These are phyloP conservation scores for Marasmius oreades DNA, from an alignment of 1,284 basidiomycete genomes.

Conservation along the genomic window DNA sequence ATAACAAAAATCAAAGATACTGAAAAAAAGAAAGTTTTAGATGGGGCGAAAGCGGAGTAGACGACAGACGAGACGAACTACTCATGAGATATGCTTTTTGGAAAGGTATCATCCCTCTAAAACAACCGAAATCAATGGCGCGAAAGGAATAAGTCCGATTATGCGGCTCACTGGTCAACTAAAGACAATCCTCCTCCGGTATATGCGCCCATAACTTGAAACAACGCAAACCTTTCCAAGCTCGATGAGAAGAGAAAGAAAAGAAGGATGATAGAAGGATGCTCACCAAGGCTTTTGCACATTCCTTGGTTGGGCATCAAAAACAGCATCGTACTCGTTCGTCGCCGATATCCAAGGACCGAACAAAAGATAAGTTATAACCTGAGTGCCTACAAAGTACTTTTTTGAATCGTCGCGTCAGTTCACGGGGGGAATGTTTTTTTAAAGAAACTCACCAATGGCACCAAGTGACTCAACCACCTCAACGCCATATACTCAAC, in stretches of 20 bases:
- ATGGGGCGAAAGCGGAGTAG: neutral
- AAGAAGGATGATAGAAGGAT: neutral
- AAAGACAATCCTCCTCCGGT: constrained; percentile 54
- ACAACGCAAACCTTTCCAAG: constrained; percentile 38
- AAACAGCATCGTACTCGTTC: constrained; percentile 42
- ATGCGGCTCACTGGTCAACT: constrained; percentile 41
- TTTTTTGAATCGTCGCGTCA: no score
- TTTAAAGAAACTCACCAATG: constrained; percentile 33
- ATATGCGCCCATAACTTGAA: constrained; percentile 49
- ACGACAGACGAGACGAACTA: constrained; percentile 27
- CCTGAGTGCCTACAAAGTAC: constrained; percentile 49
- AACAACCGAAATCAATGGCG: neutral
- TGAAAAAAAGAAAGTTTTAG: constrained; percentile 14
- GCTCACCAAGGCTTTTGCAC: constrained; percentile 49
- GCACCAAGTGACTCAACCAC: constrained; percentile 45
- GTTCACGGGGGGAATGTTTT: no score
- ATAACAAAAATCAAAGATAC: constrained; percentile 47
- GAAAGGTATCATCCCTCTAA: constrained; percentile 56
- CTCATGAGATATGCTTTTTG: constrained; percentile 51
- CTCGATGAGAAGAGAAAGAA: neutral
- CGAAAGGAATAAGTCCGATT: neutral
- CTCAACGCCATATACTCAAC: constrained; percentile 73
- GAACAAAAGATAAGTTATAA: constrained; percentile 61
- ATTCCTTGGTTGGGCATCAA: constrained; percentile 38
- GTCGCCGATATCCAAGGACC: constrained; percentile 45